Conservation (phyloP, 495 filamentous ascomycete genomes). For the Aspergillus panamensis region DNA sequence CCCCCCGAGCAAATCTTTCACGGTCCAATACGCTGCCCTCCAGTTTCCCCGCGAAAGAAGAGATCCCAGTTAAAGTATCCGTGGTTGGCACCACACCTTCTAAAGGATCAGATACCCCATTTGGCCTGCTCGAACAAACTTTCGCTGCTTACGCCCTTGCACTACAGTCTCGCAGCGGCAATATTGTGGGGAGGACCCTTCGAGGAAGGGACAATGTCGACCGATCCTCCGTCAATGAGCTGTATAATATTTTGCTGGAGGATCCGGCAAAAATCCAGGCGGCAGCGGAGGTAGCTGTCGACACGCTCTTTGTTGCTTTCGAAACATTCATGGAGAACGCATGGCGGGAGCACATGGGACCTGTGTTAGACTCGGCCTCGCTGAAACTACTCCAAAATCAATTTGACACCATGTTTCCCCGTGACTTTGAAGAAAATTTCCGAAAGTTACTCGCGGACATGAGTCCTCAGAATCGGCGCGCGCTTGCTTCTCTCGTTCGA, state of each 20-base stretch:
- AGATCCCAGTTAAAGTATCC: constrained; percentile 34
- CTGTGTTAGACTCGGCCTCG: constrained; percentile 62
- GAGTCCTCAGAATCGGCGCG: constrained; percentile 88
- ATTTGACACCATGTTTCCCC: constrained; percentile 67
- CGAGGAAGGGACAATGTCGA: constrained; percentile 68
- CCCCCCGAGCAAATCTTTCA: constrained; percentile 32
- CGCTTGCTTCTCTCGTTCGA: constrained; percentile 78
- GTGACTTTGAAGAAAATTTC: constrained; percentile 84
- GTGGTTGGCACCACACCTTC: constrained; percentile 30
- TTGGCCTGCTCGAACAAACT: constrained; percentile 76
- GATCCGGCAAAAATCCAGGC: constrained; percentile 70
- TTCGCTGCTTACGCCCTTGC: constrained; percentile 80
- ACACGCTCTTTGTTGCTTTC: constrained; percentile 90
- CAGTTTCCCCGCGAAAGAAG: constrained; percentile 33
- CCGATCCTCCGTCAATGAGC: constrained; percentile 76
- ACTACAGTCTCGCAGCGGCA: constrained; percentile 77
- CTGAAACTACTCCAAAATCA: constrained; percentile 69
- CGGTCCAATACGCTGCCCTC: constrained; percentile 44
- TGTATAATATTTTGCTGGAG: constrained; percentile 86
- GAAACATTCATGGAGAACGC: constrained; percentile 88
- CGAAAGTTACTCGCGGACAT: constrained; percentile 70
- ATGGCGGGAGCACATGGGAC: constrained; percentile 86
- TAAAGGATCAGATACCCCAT: constrained; percentile 46
- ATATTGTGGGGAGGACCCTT: constrained; percentile 72
- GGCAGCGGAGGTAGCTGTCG: constrained; percentile 71